Evolutionary conservation across 257 asterid species (phyloP).

Genomic region (Haberlea rhodopensis): DNA sequence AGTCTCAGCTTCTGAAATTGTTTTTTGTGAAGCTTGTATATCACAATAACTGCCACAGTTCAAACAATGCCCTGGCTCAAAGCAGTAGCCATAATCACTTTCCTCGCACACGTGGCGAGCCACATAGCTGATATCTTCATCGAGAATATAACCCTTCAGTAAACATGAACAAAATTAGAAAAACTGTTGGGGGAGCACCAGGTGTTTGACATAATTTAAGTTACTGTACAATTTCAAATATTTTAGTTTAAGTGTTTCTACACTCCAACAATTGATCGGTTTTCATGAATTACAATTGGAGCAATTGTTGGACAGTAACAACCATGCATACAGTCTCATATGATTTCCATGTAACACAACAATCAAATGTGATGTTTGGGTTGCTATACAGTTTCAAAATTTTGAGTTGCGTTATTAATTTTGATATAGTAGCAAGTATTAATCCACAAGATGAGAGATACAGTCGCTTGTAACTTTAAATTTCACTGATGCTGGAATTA

Average conservation of each 20-base stretch:
- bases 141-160: conserved; percentile 38
- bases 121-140: conserved; percentile 35
- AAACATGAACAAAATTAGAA: background rate
- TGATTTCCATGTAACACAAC: background rate
- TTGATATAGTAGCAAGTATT: background rate
- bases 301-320: background rate
- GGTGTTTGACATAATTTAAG: too few species aligned
- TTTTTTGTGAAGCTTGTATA: conserved; percentile 50
- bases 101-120: conserved; percentile 43
- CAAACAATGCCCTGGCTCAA: conserved; percentile 61
- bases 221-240: background rate
- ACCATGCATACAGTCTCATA: background rate
- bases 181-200: background rate
- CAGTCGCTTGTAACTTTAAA: background rate
- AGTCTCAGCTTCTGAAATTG: conserved; percentile 44
- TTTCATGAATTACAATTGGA: background rate
- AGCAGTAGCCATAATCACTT: conserved; percentile 28
- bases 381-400: background rate
- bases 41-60: conserved; percentile 57
- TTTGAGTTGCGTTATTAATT: background rate
- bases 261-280: too few species aligned
- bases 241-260: too few species aligned
- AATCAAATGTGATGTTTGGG: background rate
- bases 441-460: conserved; percentile 11
- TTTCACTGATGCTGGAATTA: conserved; percentile 15